These are phyloP conservation scores for Pleurotus tuoliensis DNA, from an alignment of 768 basidiomycete species.

Conservation along the genomic window DNA sequence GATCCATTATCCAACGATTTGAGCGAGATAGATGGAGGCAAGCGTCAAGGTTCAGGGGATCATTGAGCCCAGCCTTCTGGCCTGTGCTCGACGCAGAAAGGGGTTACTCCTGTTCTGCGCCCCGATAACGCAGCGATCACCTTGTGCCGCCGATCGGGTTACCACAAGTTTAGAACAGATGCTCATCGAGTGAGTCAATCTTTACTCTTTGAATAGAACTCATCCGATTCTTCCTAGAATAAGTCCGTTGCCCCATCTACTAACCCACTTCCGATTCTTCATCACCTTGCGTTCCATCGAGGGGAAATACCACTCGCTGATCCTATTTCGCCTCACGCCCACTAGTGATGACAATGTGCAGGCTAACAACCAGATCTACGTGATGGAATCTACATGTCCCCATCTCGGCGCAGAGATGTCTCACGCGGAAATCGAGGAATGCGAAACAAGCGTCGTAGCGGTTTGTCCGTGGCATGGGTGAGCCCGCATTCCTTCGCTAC, in stretches of 20 bases:
- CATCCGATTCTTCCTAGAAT: conserved; percentile 27
- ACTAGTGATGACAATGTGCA: conserved; percentile 9
- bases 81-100: too few species aligned
- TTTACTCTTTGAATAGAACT: too few species aligned
- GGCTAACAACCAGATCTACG: conserved; percentile 48
- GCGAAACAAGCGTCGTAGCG: conserved; percentile 52
- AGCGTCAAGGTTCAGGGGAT: too few species aligned
- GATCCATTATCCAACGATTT: background rate
- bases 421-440: conserved; percentile 76
- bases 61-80: too few species aligned
- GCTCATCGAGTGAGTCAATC: too few species aligned
- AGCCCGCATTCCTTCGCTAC: conserved; percentile 8
- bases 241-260: conserved; percentile 36
- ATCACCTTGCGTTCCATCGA: conserved; percentile 57
- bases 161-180: too few species aligned
- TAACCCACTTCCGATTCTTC: conserved; percentile 57
- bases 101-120: too few species aligned
- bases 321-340: conserved; percentile 59
- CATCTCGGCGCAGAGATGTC: conserved; percentile 79
- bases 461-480: conserved; percentile 79
- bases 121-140: too few species aligned
- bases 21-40: too few species aligned
- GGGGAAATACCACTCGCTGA: conserved; percentile 56
- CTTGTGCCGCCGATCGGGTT: too few species aligned
- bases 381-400: conserved; percentile 79